Evolutionary conservation across 2,329 filamentous ascomycete genomes (phyloP), one percentile per base, ranked within the genome.

Genomic region (Fusarium cicatricum): DNA sequence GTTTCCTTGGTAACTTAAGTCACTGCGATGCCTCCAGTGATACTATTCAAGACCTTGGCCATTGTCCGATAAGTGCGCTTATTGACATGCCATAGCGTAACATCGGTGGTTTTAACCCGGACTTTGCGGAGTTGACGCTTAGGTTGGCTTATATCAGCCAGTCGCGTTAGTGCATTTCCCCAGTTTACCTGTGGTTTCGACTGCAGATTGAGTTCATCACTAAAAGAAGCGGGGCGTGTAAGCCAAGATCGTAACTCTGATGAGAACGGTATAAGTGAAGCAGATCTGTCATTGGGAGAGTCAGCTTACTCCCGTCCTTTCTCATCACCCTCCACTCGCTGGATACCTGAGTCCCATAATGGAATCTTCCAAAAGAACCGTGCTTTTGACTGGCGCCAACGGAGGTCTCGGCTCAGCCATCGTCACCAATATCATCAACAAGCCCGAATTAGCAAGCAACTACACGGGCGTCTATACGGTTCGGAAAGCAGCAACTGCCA

Each of bases 321-420:
- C 32, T 17, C 11, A 19, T 19, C 12, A 15, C 5, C 8, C 32
- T 14, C 11, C 31, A 33, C 32, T 42, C 38, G 21, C 15, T 44
- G 21, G 14, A 29, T 16, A 36, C 10, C 40, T 6, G 15, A 15
- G 19, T 17, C 15, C 10, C 11, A 40, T 31, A 3, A 65, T 66
- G 58, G 28, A 65, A 23, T 46, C 62, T 26, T 38, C 57, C 14
- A 46, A 59, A 50, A 72, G 74, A 49, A 68, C 72, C 2, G 70
- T 78, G 21, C 33, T 78, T 2, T 55, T 77, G 10, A 78, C 76
- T 5, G 76, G 75, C 7, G 63, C 74, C 31, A 78, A 78, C 49
- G 76, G 75, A 36, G 72, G 74, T 16, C 69, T 78, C 23, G 75
- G 75, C 8, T 72, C 71, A 11, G 67, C 70, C 17, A 73, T 75